These are phyloP conservation scores for Colletotrichum sp. DNA, from an alignment of 2,329 filamentous ascomycete species.

Conservation along the genomic window DNA sequence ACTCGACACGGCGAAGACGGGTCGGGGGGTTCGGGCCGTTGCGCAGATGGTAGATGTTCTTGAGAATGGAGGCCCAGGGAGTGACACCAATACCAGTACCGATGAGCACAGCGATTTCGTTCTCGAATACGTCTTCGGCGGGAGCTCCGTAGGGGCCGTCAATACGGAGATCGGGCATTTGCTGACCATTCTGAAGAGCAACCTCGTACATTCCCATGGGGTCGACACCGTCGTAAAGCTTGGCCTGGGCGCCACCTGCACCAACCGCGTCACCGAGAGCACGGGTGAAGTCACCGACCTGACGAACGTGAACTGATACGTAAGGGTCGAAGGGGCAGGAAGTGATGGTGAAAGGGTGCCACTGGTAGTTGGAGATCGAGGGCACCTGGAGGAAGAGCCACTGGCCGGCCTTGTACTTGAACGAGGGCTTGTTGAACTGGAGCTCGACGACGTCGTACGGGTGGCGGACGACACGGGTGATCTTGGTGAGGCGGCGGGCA, in stretches of 20 bases:
- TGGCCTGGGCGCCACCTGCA: slow-evolving; percentile 83
- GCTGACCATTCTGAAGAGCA: slow-evolving; percentile 88
- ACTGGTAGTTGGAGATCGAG: slow-evolving; percentile 85
- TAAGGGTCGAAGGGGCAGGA: slow-evolving; percentile 97
- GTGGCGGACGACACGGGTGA: slow-evolving; percentile 92
- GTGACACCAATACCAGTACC: slow-evolving; percentile 89
- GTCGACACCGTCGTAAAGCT: slow-evolving; percentile 89
- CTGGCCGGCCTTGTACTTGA: slow-evolving; percentile 98
- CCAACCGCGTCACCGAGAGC: slow-evolving; percentile 96
- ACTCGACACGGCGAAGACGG: slow-evolving; percentile 92
- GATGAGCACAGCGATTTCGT: slow-evolving; percentile 85
- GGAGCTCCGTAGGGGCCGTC: slow-evolving; percentile 97
- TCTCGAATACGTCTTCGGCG: slow-evolving; percentile 95
- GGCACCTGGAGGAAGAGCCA: slow-evolving; percentile 98
- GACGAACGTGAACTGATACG: slow-evolving; percentile 90
- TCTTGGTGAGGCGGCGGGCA: slow-evolving; percentile 81
- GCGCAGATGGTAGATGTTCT: slow-evolving; percentile 98
- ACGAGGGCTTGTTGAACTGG: slow-evolving; percentile 93
- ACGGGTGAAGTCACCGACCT: slow-evolving; percentile 95
- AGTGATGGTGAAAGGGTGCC: slow-evolving; percentile 99
- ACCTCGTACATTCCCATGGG: slow-evolving; percentile 98
- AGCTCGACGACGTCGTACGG: slow-evolving; percentile 98
- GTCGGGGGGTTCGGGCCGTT: slow-evolving; percentile 71
- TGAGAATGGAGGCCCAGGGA: slow-evolving; percentile 85
- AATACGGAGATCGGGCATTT: slow-evolving; percentile 88